These are phyloP conservation scores for Cicer bijugum DNA, from an alignment of 306 rosid genomes.

Conservation along the genomic window DNA sequence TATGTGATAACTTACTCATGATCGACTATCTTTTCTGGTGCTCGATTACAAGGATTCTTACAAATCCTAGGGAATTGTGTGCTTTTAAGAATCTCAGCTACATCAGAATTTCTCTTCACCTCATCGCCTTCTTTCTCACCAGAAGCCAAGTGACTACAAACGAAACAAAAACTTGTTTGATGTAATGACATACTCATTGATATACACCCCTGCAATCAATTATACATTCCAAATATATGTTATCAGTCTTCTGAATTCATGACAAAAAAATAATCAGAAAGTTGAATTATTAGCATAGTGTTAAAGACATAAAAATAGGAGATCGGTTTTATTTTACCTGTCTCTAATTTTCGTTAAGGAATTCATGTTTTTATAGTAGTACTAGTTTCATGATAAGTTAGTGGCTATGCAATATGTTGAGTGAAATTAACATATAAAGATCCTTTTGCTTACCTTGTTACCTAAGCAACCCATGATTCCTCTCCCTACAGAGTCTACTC, in stretches of 20 bases:
- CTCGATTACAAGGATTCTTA: constrained; percentile 63
- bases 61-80: constrained; percentile 77
- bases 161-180: constrained; percentile 88
- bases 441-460: constrained; percentile 66
- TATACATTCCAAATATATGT: background rate
- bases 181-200: constrained; percentile 92
- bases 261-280: background rate
- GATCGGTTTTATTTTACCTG: background rate
- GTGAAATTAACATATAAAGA: background rate
- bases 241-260: constrained; percentile 17
- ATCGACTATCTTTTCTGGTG: constrained; percentile 73
- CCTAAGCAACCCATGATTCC: constrained; percentile 95
- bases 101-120: constrained; percentile 82
- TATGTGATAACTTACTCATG: constrained; percentile 67
- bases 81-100: constrained; percentile 73
- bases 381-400: background rate
- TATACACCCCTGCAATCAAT: constrained; percentile 84
- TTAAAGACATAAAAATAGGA: too few relatives aligned
- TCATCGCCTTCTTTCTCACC: constrained; percentile 99
- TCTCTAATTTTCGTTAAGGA: background rate
- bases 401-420: background rate
- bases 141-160: constrained; percentile 96
- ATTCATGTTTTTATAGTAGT: background rate
- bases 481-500: constrained; percentile 81
- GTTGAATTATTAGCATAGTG: too few relatives aligned